Conservation (phyloP, 2,329 filamentous ascomycete species). For the Teratosphaeria pseudoeucalypti region DNA sequence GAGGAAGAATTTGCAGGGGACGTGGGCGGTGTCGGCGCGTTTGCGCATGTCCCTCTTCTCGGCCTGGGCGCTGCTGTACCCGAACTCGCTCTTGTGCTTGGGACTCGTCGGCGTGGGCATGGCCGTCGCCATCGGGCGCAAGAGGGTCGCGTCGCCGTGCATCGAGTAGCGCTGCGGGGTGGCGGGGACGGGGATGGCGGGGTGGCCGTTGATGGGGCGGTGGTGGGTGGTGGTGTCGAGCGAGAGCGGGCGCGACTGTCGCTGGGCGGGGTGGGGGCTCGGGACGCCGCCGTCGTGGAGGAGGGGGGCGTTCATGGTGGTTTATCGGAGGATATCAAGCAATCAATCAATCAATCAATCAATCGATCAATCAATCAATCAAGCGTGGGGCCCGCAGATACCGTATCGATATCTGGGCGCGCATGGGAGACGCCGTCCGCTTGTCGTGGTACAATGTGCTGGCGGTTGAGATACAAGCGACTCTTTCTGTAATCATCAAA, state of each 20-base stretch:
- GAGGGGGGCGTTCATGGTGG: background rate
- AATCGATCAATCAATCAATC: background rate
- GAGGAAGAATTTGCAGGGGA: constrained; percentile 98
- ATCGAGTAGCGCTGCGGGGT: constrained; percentile 10
- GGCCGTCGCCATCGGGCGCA: constrained; percentile 17
- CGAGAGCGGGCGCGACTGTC: background rate
- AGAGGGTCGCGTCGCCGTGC: constrained; percentile 8
- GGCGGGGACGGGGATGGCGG: constrained; percentile 18
- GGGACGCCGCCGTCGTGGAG: background rate
- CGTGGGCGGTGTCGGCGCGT: constrained; percentile 75
- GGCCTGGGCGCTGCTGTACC: background rate
- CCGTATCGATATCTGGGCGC: background rate
- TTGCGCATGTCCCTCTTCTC: constrained; percentile 11
- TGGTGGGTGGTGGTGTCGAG: constrained; percentile 1
- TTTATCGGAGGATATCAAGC: background rate
- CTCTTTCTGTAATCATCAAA: no score
- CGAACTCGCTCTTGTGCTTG: constrained; percentile 37
- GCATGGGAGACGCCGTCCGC: background rate
- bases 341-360: no score
- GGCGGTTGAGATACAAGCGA: background rate
- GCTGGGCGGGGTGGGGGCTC: background rate
- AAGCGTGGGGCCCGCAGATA: background rate
- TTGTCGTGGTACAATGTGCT: background rate
- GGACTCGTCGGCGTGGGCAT: constrained; percentile 30
- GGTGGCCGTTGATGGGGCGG: background rate